Base-by-base conservation (phyloP, 345 rosid species). In the Leavenworthia alabamica region DNA sequence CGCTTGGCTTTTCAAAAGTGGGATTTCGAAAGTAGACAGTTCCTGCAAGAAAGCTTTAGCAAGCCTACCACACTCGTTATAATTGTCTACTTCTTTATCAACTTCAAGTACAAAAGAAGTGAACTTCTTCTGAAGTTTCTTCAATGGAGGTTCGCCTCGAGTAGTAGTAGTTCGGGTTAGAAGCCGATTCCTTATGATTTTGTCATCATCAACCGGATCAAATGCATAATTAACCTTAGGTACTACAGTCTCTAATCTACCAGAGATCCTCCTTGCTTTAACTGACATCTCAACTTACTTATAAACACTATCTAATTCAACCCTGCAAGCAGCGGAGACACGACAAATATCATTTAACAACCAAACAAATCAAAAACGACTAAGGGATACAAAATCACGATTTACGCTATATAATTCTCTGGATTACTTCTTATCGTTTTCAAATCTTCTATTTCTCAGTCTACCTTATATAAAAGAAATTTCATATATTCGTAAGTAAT, bases 101-200 rank as follows among this genome's bases (percentile, higher is more conserved):
- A 80, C 71, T 71, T 89, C 97, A 7, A 85, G 59, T 11, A 82
- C 79, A 13, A 89, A 83, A 12, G 97, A 76, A 24, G 95, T 85
- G 75, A 89, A 92, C 82, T 92, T 92, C 83, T 86, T 89, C 75
- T 92, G 97, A 48, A 92, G 98, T 59, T 86, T 92, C 77, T 92
- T 89, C 68, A 92, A 67, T 3, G 97, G 97, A 6, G 98, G 98
- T 51, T 92, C 97, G 5, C 98, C 98, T 59, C 97, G 78, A 15
- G 98, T 92, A 23, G 98, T 92, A 1, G 98, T 92, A 22, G 98
- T 92, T 45, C 98, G 90, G 12, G 98, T 92, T 8, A 92, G 65
- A 39, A 92, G 88, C 76, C 98, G 77, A 51, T 83, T 94, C 42
- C 83, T 86, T 63, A 92, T 92, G 70, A 89, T 86, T 16, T 80